Evolutionary conservation across 2,329 filamentous ascomycete genomes (phyloP), one percentile per base, ranked within the genome.

Genomic region (Aspergillus sp.): DNA sequence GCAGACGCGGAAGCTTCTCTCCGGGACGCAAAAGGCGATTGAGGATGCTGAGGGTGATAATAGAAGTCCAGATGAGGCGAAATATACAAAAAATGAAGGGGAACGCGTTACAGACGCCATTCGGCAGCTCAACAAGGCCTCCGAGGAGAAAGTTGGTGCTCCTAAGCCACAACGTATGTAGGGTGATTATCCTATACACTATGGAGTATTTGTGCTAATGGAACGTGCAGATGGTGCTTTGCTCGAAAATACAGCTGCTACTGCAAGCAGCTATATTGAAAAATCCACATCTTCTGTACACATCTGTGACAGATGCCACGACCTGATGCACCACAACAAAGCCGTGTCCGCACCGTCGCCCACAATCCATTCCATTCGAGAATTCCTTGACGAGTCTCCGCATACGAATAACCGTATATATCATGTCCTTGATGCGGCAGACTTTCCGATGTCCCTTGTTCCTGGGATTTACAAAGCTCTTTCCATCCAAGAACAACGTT

Each of bases 381-480:
- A 89, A 50, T 95, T 90, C 11, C 86, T 98, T 41, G 78, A 84
- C 42, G 88, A 95, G 65, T 95, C 91, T 1, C 90, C 90, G 0
- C 84, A 94, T 68, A 87, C 87, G 62, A 81, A 87, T 61, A 97
- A 98, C 59, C 88, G 96, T 66, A 84, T 98, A 48, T 98, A 97
- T 63, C 93, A 98, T 66, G 77, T 98, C 27, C 73, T 98, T 19
- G 93, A 98, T 60, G 91, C 93, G 3, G 93, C 90, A 47, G 93
- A 98, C 66, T 97, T 98, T 52, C 93, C 93, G 13, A 87, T 98
- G 79, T 96, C 93, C 2, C 70, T 98, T 10, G 75, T 97, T 4
- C 88, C 89, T 1, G 81, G 83, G 36, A 78, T 98, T 7, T 79
- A 86, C 47, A 72, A 79, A 6, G 72, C 88, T 1, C 74, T 96